Base-by-base conservation (phyloP, 2,329 filamentous ascomycete genomes). In the Neonectria magnoliae region DNA sequence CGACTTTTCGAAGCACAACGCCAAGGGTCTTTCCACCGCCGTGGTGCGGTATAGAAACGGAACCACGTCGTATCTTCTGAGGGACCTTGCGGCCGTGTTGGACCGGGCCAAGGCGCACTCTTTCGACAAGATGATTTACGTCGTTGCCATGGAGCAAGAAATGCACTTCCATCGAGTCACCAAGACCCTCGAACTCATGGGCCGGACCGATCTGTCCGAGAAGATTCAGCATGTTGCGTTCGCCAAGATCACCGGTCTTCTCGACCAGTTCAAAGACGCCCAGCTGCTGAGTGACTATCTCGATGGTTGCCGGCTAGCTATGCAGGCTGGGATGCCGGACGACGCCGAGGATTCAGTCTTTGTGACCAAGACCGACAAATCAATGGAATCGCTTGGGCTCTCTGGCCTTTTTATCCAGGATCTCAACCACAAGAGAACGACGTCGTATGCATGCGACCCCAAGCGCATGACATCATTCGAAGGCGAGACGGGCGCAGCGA, bases 71-170 rank as follows among this genome's bases (percentile, higher is more conserved):
- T 78, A 93, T 75, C 83, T 93, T 18, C 89, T 91, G 53, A 87
- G 91, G 51, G 91, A 93, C 73, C 89, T 93, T 62, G 90, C 88
- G 64, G 90, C 92, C 62, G 86, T 91, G 9, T 78, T 93, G 44
- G 86, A 88, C 69, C 85, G 91, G 42, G 72, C 84, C 57, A 83
- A 88, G 38, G 83, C 84, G 67, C 85, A 87, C 76, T 73, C 86
- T 1, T 93, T 93, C 71, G 91, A 93, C 79, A 88, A 92, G 73
- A 93, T 93, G 91, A 90, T 93, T 48, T 93, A 93, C 72, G 91
- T 94, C 5, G 88, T 93, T 22, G 90, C 90, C 0, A 88, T 87
- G 36, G 87, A 90, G 68, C 91, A 93, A 74, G 90, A 91, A 70
- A 83, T 91, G 50, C 91, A 94, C 74, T 84, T 93, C 52, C 87